Base-by-base conservation (phyloP, 2,329 filamentous ascomycete genomes). In the Epichloe festucae region DNA sequence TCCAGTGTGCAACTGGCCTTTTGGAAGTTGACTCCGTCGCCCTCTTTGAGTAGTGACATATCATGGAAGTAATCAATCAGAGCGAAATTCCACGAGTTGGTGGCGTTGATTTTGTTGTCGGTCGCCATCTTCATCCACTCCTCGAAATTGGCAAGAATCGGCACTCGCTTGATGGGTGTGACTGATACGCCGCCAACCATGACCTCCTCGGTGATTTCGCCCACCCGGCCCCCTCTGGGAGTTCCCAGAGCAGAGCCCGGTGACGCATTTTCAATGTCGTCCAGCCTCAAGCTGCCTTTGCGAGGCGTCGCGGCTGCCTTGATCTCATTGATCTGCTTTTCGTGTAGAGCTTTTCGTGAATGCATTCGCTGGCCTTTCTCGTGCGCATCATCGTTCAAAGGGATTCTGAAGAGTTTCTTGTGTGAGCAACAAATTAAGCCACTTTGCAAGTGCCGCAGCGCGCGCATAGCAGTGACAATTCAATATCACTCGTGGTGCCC, bases 101-200 rank as follows among this genome's bases (percentile, higher is more conserved):
- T 82, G 47, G 93, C 91, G 66, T 97, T 98, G 75, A 98, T 98
- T 70, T 93, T 93, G 72, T 98, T 98, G 73, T 98, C 93, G 15
- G 93, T 97, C 2, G 93, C 93, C 89, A 98, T 95, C 76, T 97
- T 98, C 89, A 98, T 97, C 93, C 91, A 97, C 67, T 98, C 93
- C 67, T 98, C 93, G 62, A 97, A 98, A 70, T 98, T 98, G 63
- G 93, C 93, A 51, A 98, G 75, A 60, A 98, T 86, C 1, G 93
- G 93, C 31, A 95, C 88, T 55, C 90, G 86, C 76, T 95, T 95
- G 85, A 95, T 91, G 50, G 91, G 93, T 54, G 93, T 96, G 50
- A 95, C 85, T 39, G 85, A 87, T 56, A 76, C 81, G 35, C 87
- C 85, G 53, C 80, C 81, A 45, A 87, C 84, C 61, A 82, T 77